A percentile compares a stretch with the other conserved stretches of the same genome.
phyloP scores from a whole-genome alignment of 352 stramenopile species.

The Phytophthora melonis region DNA sequence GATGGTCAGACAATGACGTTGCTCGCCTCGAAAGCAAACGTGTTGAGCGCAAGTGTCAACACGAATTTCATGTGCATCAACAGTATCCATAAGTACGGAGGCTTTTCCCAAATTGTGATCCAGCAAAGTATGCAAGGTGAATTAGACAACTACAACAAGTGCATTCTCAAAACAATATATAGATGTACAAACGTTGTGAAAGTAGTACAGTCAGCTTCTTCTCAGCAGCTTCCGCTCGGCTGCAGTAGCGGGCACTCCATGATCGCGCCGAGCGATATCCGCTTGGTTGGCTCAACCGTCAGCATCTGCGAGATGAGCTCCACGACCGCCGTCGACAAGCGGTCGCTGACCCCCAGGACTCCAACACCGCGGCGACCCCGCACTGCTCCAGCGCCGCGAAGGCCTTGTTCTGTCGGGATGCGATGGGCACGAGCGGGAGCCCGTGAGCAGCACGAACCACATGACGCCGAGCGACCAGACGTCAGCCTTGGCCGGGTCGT shows the following conservation, averaged over 20 bases:
- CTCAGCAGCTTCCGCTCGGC: no score
- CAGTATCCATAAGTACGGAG: no score
- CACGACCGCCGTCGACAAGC: slow-evolving; percentile 20
- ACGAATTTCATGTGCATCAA: no score
- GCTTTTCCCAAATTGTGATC: no score
- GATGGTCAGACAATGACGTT: no score
- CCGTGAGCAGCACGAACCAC: slow-evolving; percentile 94
- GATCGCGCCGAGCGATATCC: slow-evolving; percentile 19
- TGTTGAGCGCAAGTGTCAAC: no score
- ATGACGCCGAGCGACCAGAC: slow-evolving; percentile 90
- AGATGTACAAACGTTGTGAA: no score
- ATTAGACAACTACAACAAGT: no score
- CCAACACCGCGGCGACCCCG: slow-evolving; percentile 36
- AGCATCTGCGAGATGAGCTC: slow-evolving; percentile 41
- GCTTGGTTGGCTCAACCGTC: slow-evolving; percentile 17
- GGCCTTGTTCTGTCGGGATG: slow-evolving; percentile 33
- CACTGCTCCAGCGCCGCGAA: slow-evolving; percentile 45
- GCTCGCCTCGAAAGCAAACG: no score
- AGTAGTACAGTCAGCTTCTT: no score
- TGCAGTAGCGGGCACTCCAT: slow-evolving; percentile 1
- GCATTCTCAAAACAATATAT: no score
- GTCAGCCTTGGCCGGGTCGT: slow-evolving; percentile 91
- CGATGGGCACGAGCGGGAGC: slow-evolving; percentile 66
- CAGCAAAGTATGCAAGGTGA: no score
- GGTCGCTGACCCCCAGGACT: slow-evolving; percentile 36